These are phyloP conservation scores for Colletotrichum navitas DNA, from an alignment of 2,329 filamentous ascomycete genomes.

Conservation along the genomic window DNA sequence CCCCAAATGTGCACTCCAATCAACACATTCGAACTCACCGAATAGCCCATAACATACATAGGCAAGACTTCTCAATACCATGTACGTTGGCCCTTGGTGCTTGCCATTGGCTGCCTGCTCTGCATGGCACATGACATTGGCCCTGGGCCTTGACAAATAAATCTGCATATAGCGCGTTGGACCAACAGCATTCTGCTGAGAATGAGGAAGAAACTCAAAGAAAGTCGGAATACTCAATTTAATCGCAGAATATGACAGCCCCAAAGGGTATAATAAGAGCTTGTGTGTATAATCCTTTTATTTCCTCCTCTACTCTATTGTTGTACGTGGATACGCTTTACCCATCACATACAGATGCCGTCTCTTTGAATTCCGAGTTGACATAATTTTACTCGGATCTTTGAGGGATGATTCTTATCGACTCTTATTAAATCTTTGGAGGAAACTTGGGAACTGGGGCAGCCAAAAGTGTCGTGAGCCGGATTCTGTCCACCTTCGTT, in stretches of 20 bases:
- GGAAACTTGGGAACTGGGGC: too few species aligned
- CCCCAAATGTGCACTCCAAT: background rate
- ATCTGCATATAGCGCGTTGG: background rate
- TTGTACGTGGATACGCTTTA: background rate
- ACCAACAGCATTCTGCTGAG: background rate
- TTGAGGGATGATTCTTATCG: background rate
- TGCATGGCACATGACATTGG: background rate
- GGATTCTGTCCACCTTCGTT: background rate
- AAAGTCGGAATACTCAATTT: background rate
- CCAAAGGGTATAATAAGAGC: background rate
- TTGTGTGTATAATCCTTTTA: background rate
- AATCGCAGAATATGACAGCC: accelerated
- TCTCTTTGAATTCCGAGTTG: background rate
- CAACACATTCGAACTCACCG: background rate
- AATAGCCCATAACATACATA: background rate
- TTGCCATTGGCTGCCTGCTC: background rate
- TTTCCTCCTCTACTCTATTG: background rate
- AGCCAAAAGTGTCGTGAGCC: background rate
- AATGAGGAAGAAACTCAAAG: background rate
- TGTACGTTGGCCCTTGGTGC: too few species aligned
- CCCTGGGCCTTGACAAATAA: too few species aligned
- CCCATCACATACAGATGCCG: background rate
- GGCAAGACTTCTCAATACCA: background rate
- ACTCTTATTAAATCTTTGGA: accelerated
- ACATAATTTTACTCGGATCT: background rate